Evolutionary conservation across 306 rosid genomes (phyloP).

Genomic region (Ormosia emarginata): DNA sequence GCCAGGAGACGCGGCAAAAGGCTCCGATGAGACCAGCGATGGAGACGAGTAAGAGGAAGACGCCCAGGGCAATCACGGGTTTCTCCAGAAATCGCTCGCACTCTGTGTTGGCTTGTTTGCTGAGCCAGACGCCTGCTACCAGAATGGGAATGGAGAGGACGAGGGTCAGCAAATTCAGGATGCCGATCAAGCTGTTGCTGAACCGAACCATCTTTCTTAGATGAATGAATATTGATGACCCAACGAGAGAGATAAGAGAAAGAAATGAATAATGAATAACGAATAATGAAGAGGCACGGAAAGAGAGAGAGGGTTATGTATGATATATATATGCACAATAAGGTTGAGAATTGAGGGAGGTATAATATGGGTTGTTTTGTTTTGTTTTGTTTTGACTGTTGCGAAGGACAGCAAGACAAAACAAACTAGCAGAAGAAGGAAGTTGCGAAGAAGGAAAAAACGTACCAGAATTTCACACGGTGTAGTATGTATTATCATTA

Average conservation of each 20-base stretch:
- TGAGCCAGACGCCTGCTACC: slow-evolving; percentile 57
- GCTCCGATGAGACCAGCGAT: slow-evolving; percentile 74
- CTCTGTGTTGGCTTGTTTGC: slow-evolving; percentile 50
- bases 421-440: neutral
- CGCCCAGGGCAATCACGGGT: slow-evolving; percentile 66
- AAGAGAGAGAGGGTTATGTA: too few relatives aligned
- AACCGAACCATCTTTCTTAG: slow-evolving; percentile 25
- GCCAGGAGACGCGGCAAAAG: slow-evolving; percentile 62
- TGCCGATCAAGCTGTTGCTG: slow-evolving; percentile 64
- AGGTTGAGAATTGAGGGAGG: too few relatives aligned
- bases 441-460: neutral
- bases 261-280: too few relatives aligned
- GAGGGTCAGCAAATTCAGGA: slow-evolving; percentile 61
- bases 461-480: too few relatives aligned
- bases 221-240: too few relatives aligned
- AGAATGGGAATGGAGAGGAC: slow-evolving; percentile 70
- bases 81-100: slow-evolving; percentile 63
- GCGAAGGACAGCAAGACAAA: neutral
- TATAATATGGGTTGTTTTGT: neutral
- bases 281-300: too few relatives aligned
- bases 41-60: slow-evolving; percentile 60
- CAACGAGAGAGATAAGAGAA: too few relatives aligned
- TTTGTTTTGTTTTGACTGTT: neutral
- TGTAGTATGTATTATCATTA: too few relatives aligned
- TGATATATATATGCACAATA: too few relatives aligned